Conservation (phyloP, 2,329 filamentous ascomycete species). For the Botrytis fabae region DNA sequence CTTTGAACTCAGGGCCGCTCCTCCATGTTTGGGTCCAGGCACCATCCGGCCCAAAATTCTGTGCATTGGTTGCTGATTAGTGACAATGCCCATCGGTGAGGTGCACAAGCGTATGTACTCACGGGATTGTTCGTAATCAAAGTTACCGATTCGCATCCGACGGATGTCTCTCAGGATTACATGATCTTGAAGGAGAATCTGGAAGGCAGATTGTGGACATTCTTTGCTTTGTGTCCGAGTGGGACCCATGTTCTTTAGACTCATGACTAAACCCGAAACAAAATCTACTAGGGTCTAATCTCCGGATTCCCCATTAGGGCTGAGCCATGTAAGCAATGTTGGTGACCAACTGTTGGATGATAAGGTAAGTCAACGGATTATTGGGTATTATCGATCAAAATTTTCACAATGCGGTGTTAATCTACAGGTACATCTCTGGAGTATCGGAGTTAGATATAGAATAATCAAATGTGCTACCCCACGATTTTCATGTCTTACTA, state of each 20-base stretch:
- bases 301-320: conserved; percentile 1
- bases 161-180: background rate
- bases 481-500: background rate
- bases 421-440: background rate
- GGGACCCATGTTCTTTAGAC: background rate
- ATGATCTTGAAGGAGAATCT: background rate
- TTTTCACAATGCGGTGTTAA: background rate
- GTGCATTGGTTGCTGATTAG: background rate
- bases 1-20: conserved; percentile 15
- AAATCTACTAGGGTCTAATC: conserved; percentile 16
- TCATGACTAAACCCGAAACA: background rate
- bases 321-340: background rate
- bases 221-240: background rate
- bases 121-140: conserved; percentile 4
- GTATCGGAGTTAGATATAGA: background rate
- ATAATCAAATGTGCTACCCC: background rate
- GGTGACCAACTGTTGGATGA: conserved; percentile 4
- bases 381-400: background rate
- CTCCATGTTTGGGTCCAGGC: background rate
- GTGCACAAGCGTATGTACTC: background rate
- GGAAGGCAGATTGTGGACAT: background rate
- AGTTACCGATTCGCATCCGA: background rate
- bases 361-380: background rate
- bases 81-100: background rate
- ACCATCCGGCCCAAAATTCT: background rate